These are phyloP conservation scores for Xylaria sp. DNA, from an alignment of 2,329 filamentous ascomycete genomes.

Conservation along the genomic window DNA sequence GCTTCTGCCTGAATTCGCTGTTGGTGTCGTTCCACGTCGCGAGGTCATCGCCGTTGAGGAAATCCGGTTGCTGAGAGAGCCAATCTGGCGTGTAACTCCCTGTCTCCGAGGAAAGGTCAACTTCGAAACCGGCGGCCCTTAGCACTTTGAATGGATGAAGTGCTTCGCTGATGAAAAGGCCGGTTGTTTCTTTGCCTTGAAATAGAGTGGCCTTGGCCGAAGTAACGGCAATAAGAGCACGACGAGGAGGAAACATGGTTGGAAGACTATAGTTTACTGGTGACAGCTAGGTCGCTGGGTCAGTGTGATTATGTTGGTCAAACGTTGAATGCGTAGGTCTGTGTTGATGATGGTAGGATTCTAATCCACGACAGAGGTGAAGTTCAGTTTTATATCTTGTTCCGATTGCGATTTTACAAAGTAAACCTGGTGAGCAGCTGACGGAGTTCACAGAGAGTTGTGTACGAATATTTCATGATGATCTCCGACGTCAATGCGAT, in stretches of 20 bases:
- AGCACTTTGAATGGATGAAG: slow-evolving; percentile 60
- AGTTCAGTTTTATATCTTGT: slow-evolving; percentile 15
- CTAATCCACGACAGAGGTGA: neutral
- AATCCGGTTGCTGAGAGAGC: slow-evolving; percentile 56
- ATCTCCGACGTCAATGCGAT: neutral
- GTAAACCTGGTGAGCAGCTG: neutral
- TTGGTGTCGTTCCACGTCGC: slow-evolving; percentile 53
- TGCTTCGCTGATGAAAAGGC: slow-evolving; percentile 59
- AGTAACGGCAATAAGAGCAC: slow-evolving; percentile 56
- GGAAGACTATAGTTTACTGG: neutral
- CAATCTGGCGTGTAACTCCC: slow-evolving; percentile 57
- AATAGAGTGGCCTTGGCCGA: slow-evolving; percentile 55
- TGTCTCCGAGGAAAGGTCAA: slow-evolving; percentile 59
- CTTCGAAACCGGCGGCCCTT: slow-evolving; percentile 56
- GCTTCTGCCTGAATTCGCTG: slow-evolving; percentile 57
- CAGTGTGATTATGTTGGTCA: neutral
- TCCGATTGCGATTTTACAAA: neutral
- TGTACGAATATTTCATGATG: neutral
- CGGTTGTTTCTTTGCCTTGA: slow-evolving; percentile 53
- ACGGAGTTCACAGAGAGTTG: neutral
- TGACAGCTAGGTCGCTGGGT: neutral
- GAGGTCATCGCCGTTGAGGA: slow-evolving; percentile 53
- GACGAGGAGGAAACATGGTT: slow-evolving; percentile 49
- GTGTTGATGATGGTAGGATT: neutral
- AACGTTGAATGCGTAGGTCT: slow-evolving; percentile 1